These are phyloP conservation scores for Leptographium lundbergii DNA, from an alignment of 2,329 filamentous ascomycete species.

Conservation along the genomic window DNA sequence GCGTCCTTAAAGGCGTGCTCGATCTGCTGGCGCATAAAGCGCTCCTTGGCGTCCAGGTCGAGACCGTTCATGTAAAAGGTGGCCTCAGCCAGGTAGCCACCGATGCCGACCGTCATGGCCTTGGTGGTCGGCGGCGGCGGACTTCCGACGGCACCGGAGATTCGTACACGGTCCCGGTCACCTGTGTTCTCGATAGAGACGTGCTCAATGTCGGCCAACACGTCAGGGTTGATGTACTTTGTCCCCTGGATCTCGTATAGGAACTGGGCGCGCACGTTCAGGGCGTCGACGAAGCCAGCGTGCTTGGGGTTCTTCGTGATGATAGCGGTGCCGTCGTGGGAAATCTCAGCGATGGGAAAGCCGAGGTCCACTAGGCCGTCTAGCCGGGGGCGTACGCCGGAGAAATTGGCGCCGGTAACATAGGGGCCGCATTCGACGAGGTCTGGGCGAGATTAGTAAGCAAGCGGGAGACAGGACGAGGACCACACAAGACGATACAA, in stretches of 20 bases:
- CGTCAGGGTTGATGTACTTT: slow-evolving; percentile 35
- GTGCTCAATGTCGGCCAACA: slow-evolving; percentile 26
- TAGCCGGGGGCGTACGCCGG: slow-evolving; percentile 29
- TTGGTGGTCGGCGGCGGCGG: slow-evolving; percentile 38
- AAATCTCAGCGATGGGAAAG: slow-evolving; percentile 26
- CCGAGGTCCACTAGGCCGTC: slow-evolving; percentile 19
- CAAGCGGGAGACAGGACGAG: neutral
- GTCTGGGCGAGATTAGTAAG: slow-evolving; percentile 16
- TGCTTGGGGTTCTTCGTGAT: slow-evolving; percentile 21
- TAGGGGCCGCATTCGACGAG: slow-evolving; percentile 43
- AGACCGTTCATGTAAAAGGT: slow-evolving; percentile 16
- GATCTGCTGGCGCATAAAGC: slow-evolving; percentile 18
- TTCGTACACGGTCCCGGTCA: slow-evolving; percentile 21
- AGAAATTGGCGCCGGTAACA: slow-evolving; percentile 41
- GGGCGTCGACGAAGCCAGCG: slow-evolving; percentile 1
- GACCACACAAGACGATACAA: neutral
- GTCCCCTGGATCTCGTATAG: slow-evolving; percentile 15
- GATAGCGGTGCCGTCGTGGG: slow-evolving; percentile 18
- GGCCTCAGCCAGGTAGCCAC: slow-evolving; percentile 17
- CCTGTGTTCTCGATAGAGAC: slow-evolving; percentile 23
- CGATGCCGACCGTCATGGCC: slow-evolving; percentile 6
- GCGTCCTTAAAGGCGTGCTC: slow-evolving; percentile 14
- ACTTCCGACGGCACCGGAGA: slow-evolving; percentile 27
- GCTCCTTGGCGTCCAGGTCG: slow-evolving; percentile 13
- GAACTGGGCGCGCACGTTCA: slow-evolving; percentile 4